A percentile compares a stretch with the other conserved stretches of the same genome.
phyloP scores from a whole-genome alignment of 768 basidiomycete species.

The Clathrus columnatus region DNA sequence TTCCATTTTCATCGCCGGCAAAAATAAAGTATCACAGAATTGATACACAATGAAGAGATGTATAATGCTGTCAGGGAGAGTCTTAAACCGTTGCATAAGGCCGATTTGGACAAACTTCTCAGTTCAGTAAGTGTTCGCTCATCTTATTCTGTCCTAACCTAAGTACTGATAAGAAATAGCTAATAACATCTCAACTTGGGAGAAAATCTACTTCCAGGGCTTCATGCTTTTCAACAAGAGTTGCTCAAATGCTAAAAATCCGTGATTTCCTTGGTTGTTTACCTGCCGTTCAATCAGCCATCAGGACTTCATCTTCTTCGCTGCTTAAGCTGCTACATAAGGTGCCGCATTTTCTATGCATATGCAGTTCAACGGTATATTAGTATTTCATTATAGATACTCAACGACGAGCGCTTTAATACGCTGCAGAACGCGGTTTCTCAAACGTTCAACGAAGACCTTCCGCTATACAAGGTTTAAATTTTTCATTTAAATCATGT shows the following conservation, averaged over 20 bases:
- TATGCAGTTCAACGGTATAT: background rate
- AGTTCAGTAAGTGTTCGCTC: constrained; percentile 38
- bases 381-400: constrained; percentile 37
- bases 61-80: constrained; percentile 62
- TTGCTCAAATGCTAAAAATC: constrained; percentile 73
- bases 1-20: background rate
- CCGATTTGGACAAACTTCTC: constrained; percentile 86
- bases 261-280: constrained; percentile 63
- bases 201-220: constrained; percentile 47
- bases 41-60: constrained; percentile 67
- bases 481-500: background rate
- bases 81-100: constrained; percentile 61
- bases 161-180: background rate
- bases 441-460: constrained; percentile 66
- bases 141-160: background rate
- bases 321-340: constrained; percentile 55
- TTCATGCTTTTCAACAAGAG: constrained; percentile 54
- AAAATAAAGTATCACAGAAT: constrained; percentile 40
- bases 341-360: constrained; percentile 28
- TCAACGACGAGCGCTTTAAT: constrained; percentile 62
- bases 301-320: constrained; percentile 47
- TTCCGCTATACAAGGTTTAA: constrained; percentile 47
- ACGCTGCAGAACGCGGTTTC: constrained; percentile 53
- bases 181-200: background rate
- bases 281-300: constrained; percentile 51